Evolutionary conservation across 2,329 filamentous ascomycete genomes (phyloP).

Genomic region (Periglandula ipomoeae): DNA sequence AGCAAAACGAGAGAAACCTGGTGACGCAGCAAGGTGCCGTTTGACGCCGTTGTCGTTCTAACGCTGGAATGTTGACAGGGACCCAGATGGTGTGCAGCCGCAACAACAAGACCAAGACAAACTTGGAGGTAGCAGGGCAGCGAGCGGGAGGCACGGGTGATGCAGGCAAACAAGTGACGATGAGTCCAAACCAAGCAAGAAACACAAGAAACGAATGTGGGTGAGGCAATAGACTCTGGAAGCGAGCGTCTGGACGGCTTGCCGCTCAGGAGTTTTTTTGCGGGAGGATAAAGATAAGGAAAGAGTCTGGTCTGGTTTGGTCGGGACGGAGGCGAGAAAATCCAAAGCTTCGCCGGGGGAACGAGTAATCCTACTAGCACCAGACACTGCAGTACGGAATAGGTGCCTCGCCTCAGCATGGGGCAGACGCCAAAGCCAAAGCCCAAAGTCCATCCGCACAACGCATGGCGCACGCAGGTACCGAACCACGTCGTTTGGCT

Average conservation of each 20-base stretch:
- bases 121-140: background rate
- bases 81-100: background rate
- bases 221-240: background rate
- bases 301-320: background rate
- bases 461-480: slow-evolving; percentile 5
- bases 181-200: background rate
- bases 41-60: background rate
- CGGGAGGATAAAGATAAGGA: background rate
- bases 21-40: background rate
- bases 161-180: background rate
- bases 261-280: background rate
- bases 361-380: no score
- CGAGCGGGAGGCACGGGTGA: background rate
- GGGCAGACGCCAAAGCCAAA: background rate
- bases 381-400: background rate
- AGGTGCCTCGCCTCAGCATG: no score
- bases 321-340: background rate
- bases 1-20: background rate
- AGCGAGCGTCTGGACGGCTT: background rate
- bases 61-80: slow-evolving; percentile 2
- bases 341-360: background rate
- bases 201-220: background rate
- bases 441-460: background rate
- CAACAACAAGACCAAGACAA: background rate
- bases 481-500: background rate